Evolutionary conservation across 2,329 filamentous ascomycete species (phyloP).

Genomic region (Domatiomyces globalis): DNA sequence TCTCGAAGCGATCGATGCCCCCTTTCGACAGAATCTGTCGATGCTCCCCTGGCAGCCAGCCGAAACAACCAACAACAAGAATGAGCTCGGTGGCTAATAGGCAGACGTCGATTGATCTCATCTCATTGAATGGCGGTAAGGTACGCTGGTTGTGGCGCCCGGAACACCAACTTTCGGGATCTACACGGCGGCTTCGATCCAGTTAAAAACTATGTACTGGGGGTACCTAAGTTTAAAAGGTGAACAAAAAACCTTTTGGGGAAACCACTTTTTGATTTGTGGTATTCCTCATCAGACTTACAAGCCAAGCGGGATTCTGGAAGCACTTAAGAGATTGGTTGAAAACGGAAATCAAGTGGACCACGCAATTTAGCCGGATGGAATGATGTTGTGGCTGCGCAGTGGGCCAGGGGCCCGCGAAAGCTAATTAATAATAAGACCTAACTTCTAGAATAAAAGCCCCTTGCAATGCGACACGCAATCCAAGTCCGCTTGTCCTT

Average conservation of each 20-base stretch:
- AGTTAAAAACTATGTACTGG: too few relatives aligned
- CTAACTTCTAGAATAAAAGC: too few relatives aligned
- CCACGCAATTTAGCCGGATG: too few relatives aligned
- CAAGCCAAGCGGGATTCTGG: too few relatives aligned
- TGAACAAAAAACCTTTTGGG: neutral
- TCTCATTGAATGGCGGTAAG: neutral
- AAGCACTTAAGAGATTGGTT: neutral
- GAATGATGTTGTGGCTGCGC: too few relatives aligned
- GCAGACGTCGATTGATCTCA: neutral
- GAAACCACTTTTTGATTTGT: neutral
- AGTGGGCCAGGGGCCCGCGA: too few relatives aligned
- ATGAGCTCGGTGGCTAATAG: neutral
- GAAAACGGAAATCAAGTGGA: neutral
- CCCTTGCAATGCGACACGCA: too few relatives aligned
- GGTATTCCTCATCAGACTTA: neutral
- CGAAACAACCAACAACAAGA: constrained; percentile 5
- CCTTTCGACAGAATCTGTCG: constrained; percentile 17
- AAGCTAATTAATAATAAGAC: too few relatives aligned
- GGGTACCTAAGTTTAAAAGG: neutral
- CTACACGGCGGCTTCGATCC: too few relatives aligned
- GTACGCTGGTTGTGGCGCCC: neutral
- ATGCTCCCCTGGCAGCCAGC: constrained; percentile 20
- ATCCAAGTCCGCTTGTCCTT: too few relatives aligned
- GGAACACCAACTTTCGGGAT: neutral
- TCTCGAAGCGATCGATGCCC: constrained; percentile 19